Evolutionary conservation across 331 rosid species (phyloP), one percentile per base, ranked within the genome.

Genomic region (Stylosanthes scabra): DNA sequence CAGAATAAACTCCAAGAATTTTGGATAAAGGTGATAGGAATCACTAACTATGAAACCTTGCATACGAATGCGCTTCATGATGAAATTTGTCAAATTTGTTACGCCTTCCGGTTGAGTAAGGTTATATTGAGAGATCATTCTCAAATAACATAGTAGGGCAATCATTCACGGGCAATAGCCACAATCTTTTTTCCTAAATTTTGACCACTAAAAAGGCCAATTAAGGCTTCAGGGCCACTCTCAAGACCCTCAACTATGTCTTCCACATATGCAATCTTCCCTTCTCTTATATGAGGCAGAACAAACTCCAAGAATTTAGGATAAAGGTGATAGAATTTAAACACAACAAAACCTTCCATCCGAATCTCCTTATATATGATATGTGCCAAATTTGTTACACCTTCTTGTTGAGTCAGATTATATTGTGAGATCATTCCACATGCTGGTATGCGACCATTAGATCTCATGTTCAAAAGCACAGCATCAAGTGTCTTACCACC

Each of bases 401-500:
- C 84, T 7, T 80, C 84, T 1, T 0, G 63, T 55, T 80, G 73
- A 13, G 50, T 25, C 28, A 80, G 77, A 80, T 80, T 74, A 46
- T 80, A 80, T 58, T 74, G 84, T 6, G 84, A 80, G 20, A 80
- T 9, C 77, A 74, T 74, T 63, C 84, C 84, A 49, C 80, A 69
- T 0, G 56, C 69, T 0, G 74, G 73, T 74, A 80, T 80, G 59
- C 80, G 80, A 6, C 80, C 74, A 9, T 75, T 73, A 27, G 55
- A 0, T 70, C 42, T 63, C 84, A 75, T 74, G 29, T 80, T 80
- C 42, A 34, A 9, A 5, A 80, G 77, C 16, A 74, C 84, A 3
- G 81, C 84, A 64, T 75, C 84, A 27, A 80, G 84, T 25, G 77
- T 74, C 59, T 75, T 80, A 5, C 81, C 80, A 2, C 81, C 84